These are phyloP conservation scores for Cutaneotrichosporon sp. DNA, from an alignment of 1,284 basidiomycete genomes.

Conservation along the genomic window DNA sequence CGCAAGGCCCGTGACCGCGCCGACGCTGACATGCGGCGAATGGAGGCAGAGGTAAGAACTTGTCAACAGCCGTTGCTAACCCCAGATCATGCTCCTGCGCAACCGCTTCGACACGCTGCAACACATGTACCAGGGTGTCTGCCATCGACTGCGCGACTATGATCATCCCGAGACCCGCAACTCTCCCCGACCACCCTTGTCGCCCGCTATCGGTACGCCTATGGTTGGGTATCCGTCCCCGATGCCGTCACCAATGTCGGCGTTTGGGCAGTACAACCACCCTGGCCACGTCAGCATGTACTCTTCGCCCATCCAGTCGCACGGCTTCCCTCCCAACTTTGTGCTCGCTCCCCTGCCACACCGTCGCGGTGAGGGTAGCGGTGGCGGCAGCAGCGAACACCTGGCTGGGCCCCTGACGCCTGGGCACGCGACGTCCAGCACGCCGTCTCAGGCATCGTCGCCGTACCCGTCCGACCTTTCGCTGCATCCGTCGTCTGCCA, in stretches of 20 bases:
- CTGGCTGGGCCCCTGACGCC: constrained; percentile 40
- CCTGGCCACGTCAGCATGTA: not conserved
- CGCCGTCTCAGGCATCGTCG: constrained; percentile 10
- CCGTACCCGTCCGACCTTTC: constrained; percentile 15
- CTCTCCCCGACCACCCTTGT: not conserved
- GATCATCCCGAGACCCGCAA: constrained; percentile 4
- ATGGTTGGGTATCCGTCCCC: constrained; percentile 1
- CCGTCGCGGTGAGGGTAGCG: constrained; percentile 4
- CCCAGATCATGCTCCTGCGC: constrained; percentile 15
- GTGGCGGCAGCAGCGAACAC: constrained; percentile 1
- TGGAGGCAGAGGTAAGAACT: constrained; percentile 38
- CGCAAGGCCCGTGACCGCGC: constrained; percentile 21
- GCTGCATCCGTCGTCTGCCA: constrained; percentile 1
- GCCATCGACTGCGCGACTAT: constrained; percentile 13
- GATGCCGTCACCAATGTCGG: not conserved
- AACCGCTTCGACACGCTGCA: constrained; percentile 18
- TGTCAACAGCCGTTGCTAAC: not conserved
- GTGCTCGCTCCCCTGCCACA: constrained; percentile 6
- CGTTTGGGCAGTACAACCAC: constrained; percentile 1
- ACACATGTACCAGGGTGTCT: constrained; percentile 18
- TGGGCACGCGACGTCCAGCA: constrained; percentile 9
- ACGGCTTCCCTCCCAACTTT: constrained; percentile 7
- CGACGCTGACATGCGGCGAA: constrained; percentile 25
- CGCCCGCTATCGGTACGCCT: constrained; percentile 1
- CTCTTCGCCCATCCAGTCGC: constrained; percentile 4